Base-by-base conservation (phyloP, 106 monocot genomes). In the Narthecium ossifragum region DNA sequence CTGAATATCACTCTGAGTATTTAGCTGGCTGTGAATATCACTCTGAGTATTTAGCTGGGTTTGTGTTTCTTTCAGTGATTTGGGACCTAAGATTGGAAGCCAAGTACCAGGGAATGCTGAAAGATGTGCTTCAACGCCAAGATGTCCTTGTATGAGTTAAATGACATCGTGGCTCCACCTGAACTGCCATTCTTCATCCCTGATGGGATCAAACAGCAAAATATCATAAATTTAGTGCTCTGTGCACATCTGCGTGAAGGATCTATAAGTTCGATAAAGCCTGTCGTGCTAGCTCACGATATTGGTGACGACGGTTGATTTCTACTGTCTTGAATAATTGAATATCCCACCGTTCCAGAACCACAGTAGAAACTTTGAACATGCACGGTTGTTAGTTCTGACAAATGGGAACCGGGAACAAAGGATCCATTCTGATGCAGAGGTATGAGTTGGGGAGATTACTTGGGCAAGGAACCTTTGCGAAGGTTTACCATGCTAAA, bases 391-490 rank as follows among this genome's bases (percentile, higher is more conserved):
- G 27, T 39, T 32, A 37, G 2, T 52, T 31, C 43, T 59, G 24
- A 37, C 31, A 55, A 53, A 50, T 78, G 71, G 62, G 26, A 22
- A 50, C 63, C 3, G 78, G 72, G 27, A 60, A 66, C 34, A 78
- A 68, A 68, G 72, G 56, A 22, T 51, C 31, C 33, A 34, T 72
- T 33, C 62, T 78, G 66, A 78, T 78, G 78, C 39, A 72, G 38
- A 60, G 46, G 18, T 78, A 57, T 30, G 78, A 78, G 55, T 34
- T 78, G 3, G 78, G 78, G 31, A 66, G 51, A 40, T 51, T 78
- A 51, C 46, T 78, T 18, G 78, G 78, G 12, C 55, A 78, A 67
- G 78, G 78, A 31, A 78, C 67, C 20, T 78, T 78, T 43, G 78
- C 78, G 8, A 78, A 78, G 39, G 78, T 78, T 24, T 78, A 67